Base-by-base conservation (phyloP, 1,284 basidiomycete genomes). In the Tranzscheliella williamsii region DNA sequence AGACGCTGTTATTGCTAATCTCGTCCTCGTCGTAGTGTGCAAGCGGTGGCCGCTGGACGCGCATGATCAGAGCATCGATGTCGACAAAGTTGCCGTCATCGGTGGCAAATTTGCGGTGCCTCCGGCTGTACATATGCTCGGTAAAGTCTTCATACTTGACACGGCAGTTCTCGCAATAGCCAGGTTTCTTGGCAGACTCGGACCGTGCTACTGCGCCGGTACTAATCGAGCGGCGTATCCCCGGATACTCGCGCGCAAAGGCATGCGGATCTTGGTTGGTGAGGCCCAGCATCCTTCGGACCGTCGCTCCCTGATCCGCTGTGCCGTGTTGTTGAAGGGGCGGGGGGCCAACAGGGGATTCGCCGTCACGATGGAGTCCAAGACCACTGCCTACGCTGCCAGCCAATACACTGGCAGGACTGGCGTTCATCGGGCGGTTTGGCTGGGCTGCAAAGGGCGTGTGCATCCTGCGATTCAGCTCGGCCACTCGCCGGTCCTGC, bases 111-210 rank as follows among this genome's bases (percentile, higher is more conserved):
- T 87, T 88, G 50, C 86, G 85, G 77, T 99, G 95, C 69, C 83
- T 88, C 42, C 84, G 84, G 11, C 86, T 83, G 24, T 80, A 79
- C 43, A 90, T 83, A 76, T 99, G 95, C 90, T 97, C 63, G 56
- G 86, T 85, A 70, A 98, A 94, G 79, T 96, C 88, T 0, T 88
- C 86, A 75, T 93, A 99, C 77, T 91, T 90, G 45, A 84, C 75
- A 18, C 94, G 84, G 79, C 95, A 99, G 78, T 93, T 95, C 77
- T 99, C 95, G 79, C 95, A 99, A 79, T 97, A 98, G 9, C 95
- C 95, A 6, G 93, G 90, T 78, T 91, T 96, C 72, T 84, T 87
- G 42, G 84, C 87, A n/a, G 52, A 62, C 80, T 91, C 48, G 1
- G 57, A 52, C 17, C 40, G 42, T n/a, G 13, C 45, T 37, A 58